phyloP scores from a whole-genome alignment of 805 yeast species.

The Lipomyces starkeyi region DNA sequence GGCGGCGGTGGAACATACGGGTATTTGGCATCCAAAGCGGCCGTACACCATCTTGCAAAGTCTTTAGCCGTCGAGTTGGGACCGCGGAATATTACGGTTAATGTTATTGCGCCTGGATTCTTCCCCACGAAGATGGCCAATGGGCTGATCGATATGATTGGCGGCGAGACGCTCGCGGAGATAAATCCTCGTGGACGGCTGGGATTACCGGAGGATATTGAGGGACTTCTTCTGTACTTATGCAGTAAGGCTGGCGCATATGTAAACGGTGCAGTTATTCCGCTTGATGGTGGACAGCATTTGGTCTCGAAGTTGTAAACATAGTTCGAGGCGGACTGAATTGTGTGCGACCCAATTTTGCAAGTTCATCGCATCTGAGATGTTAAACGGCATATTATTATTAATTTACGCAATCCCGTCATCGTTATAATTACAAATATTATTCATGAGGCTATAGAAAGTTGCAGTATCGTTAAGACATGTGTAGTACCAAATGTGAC shows the following conservation, averaged over 20 bases:
- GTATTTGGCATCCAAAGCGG: conserved; percentile 75
- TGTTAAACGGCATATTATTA: neutral
- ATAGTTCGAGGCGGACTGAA: conserved; percentile 4
- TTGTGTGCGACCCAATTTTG: neutral
- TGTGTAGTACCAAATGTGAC: neutral
- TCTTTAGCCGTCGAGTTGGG: conserved; percentile 69
- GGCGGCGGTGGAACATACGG: conserved; percentile 68
- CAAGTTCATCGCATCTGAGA: neutral
- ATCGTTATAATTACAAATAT: neutral
- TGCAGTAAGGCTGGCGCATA: conserved; percentile 63
- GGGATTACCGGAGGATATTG: conserved; percentile 66
- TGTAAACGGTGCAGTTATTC: conserved; percentile 69
- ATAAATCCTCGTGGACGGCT: conserved; percentile 67
- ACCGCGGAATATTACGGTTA: conserved; percentile 69
- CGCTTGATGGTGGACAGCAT: conserved; percentile 73
- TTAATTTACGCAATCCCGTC: neutral
- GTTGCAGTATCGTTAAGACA: no score
- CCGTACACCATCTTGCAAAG: conserved; percentile 70
- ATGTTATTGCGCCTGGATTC: conserved; percentile 76
- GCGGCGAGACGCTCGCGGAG: conserved; percentile 56
- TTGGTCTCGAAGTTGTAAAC: conserved; percentile 47
- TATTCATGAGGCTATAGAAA: neutral
- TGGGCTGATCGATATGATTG: conserved; percentile 61
- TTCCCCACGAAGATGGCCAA: conserved; percentile 77
- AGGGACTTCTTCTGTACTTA: conserved; percentile 61